Base-by-base conservation (phyloP, 768 basidiomycete species). In the Rhodocollybia butyracea region DNA sequence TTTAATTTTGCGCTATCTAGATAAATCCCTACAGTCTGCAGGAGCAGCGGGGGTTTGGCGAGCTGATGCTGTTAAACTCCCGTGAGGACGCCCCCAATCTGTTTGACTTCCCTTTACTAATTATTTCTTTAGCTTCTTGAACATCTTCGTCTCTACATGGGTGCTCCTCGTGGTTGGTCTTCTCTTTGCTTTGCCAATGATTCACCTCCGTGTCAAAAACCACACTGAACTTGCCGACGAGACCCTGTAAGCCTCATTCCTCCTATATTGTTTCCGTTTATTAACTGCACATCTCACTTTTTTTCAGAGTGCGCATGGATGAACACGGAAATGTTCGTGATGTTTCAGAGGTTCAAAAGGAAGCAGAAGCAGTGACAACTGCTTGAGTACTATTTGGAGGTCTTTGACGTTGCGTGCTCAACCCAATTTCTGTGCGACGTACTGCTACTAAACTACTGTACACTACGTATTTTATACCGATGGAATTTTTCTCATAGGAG, bases 21-120 rank as follows among this genome's bases (percentile, higher is more conserved):
- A 89, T 60, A 89, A 91, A 65, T 85, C 84, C 2, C 72, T 90
- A 40, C 89, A 91, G 64, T 88, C 86, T 12, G 88, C 88, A 7
- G 89, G 85, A 57, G 88, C 82, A 21, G 89, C 86, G 2, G 87
- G 82, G 38, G 70, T 79, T 15, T 91, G 88, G 88, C 77, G 83
- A 41, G 83, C 81, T 10, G 89, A 91, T 69, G 88, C 76, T 3
- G 73, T 82, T 17, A 66, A 69, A 34, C 61, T 76, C 22, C 86
- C 89, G 85, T 89, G 64, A 67, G 86, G 75, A 27, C 17, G 53
- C 24, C 53, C 19, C 47, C 34, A 34, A 26, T 51, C n/a, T 51
- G 27, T 75, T 76, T 1, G 34, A 11, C 40, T 43, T 32, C 29
- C 2, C 51, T 11, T 27, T 7, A 15, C 19, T 30, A 0, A 41